Evolutionary conservation across 495 filamentous ascomycete genomes (phyloP), one percentile per base, ranked within the genome.

Genomic region (Pyrenopolyporus hunteri): DNA sequence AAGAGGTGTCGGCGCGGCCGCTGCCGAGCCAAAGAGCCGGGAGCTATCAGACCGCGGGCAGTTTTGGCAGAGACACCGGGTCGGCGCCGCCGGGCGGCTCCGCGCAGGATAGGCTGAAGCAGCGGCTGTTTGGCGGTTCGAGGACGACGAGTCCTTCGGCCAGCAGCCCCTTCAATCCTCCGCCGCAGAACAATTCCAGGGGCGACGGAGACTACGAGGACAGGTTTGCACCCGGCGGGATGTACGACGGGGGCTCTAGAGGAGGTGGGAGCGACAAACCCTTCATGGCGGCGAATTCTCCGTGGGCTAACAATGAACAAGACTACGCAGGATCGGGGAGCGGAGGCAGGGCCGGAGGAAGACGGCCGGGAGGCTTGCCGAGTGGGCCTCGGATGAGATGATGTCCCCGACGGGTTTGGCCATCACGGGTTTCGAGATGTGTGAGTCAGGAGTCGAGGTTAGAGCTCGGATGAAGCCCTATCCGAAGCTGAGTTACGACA

Each of bases 21-120:
- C 66, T 89, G 57, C 88, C 86, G 5, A 89, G 86, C 57, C 89
- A 92, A 72, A 74, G 87, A 13, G 81, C 80, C 2, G 89, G 87
- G 4, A 91, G 89, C 56, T 88, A 90, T 67, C 89, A 93, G 75
- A 75, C 53, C 64, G 61, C n/a, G n/a, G n/a, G n/a, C n/a, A n/a
- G n/a, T n/a, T n/a, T n/a, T n/a, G n/a, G n/a, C n/a, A n/a, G n/a
- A n/a, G n/a, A n/a, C n/a, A n/a, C 53, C 48, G 70, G 68, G 49
- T 60, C 74, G 67, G 67, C 75, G 61, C 68, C 74, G 57, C 71
- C 73, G 25, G 61, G 64, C 31, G 58, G 73, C 35, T 76, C 75
- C 14, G 78, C 79, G 22, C 79, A 81, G 66, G 72, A 85, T 37
- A 68, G 75, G 52, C 62, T 81, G 55, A 81, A 82, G 64, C 78